Conservation (phyloP, 192 early-diverging fungal species). For the Lobosporangium transversale region DNA sequence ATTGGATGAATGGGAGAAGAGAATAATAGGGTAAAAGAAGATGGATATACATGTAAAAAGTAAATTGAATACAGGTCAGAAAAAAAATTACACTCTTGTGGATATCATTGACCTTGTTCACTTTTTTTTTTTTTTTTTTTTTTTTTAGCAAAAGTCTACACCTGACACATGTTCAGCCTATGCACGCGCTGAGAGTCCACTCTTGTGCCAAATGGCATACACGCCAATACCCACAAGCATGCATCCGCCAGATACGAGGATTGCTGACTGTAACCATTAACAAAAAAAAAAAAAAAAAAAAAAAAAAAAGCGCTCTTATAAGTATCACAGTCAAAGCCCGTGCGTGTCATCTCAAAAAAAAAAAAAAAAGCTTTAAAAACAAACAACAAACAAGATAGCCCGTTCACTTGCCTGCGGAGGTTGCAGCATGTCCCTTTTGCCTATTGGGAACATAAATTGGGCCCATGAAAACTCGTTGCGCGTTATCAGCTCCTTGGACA, state of each 20-base stretch:
- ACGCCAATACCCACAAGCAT: slow-evolving; percentile 46
- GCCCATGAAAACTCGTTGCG: slow-evolving; percentile 36
- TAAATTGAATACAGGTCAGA: too few relatives aligned
- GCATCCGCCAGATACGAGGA: slow-evolving; percentile 33
- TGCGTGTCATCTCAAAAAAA: background rate
- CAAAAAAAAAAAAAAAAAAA: background rate
- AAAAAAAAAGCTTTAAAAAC: background rate
- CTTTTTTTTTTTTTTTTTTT: too few relatives aligned
- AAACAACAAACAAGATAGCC: background rate
- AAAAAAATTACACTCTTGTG: too few relatives aligned
- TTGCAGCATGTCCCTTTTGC: slow-evolving; percentile 13
- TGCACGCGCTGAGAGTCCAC: background rate
- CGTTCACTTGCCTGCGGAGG: slow-evolving; percentile 21
- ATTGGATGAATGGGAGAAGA: too few relatives aligned
- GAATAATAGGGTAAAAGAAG: too few relatives aligned
- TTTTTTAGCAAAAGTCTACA: too few relatives aligned
- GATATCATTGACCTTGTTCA: too few relatives aligned
- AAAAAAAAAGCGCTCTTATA: background rate
- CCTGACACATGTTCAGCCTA: too few relatives aligned
- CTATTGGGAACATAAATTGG: slow-evolving; percentile 9
- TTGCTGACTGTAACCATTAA: slow-evolving; percentile 11
- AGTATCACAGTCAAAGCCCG: too few relatives aligned
- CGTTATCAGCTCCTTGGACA: background rate
- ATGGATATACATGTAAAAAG: too few relatives aligned
- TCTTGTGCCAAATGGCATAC: slow-evolving; percentile 32